Percentiles rank a stretch among this genome's conserved stretches.
phyloP scores from a whole-genome alignment of 202 grass and related monocot genomes.

The Zizania palustris region DNA sequence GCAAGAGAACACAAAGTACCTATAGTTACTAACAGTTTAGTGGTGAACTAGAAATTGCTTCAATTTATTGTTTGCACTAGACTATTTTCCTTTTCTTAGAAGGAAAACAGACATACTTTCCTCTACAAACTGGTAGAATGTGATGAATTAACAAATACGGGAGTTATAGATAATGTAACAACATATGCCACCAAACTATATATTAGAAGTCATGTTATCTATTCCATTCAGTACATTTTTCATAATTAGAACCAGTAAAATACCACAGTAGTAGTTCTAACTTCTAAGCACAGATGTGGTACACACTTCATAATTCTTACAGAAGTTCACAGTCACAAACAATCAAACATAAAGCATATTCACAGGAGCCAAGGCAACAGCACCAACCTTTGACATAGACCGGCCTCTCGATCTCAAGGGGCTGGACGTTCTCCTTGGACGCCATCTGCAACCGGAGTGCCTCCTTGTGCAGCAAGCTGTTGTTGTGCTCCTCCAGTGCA shows the following conservation, averaged over 20 bases:
- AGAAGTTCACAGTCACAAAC: conserved; percentile 8
- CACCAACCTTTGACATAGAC: conserved; percentile 89
- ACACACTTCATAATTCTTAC: conserved; percentile 24
- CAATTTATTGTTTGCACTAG: conserved; percentile 23
- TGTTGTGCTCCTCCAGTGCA: conserved; percentile 97
- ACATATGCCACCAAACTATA: conserved; percentile 22
- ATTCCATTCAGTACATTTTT: conserved; percentile 17
- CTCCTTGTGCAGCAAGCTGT: conserved; percentile 98
- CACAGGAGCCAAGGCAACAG: conserved; percentile 9
- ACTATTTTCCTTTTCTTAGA: conserved; percentile 24
- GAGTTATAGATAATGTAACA: conserved; percentile 9
- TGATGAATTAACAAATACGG: conserved; percentile 28
- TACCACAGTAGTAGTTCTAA: conserved; percentile 16
- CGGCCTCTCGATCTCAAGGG: conserved; percentile 58
- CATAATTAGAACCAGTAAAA: background rate
- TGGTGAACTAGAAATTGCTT: conserved; percentile 4
- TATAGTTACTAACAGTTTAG: conserved; percentile 12
- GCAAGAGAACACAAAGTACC: background rate
- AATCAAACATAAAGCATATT: conserved; percentile 37
- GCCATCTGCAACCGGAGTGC: conserved; percentile 82
- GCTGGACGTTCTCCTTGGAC: conserved; percentile 82
- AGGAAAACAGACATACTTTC: conserved; percentile 4
- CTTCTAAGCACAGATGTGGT: conserved; percentile 22
- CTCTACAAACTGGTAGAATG: background rate
- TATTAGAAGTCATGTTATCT: conserved; percentile 18